A percentile compares a stretch with the other conserved stretches of the same genome.
phyloP scores from a whole-genome alignment of 1,139 yeast species.

The Geotrichum klebahnii region DNA sequence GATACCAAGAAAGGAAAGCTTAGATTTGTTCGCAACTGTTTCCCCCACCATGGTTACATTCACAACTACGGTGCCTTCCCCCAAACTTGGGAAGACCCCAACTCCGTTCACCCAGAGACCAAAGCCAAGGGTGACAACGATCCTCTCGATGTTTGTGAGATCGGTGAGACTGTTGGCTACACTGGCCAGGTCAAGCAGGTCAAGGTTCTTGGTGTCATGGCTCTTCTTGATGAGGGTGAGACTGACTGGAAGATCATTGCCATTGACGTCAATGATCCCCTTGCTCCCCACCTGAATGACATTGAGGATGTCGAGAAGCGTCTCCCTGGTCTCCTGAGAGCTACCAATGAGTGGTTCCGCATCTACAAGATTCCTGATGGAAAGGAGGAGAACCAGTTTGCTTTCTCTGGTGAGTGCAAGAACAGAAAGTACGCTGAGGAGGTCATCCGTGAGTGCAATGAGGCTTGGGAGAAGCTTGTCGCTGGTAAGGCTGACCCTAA shows the following conservation, averaged over 20 bases:
- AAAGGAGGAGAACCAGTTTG: constrained; percentile 81
- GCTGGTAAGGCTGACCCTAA: constrained; percentile 48
- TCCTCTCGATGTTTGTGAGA: constrained; percentile 87
- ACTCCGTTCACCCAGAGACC: constrained; percentile 61
- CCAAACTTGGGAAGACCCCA: constrained; percentile 93
- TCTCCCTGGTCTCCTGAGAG: constrained; percentile 76
- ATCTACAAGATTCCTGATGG: constrained; percentile 90
- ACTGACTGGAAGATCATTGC: constrained; percentile 91
- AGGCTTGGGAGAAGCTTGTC: constrained; percentile 68
- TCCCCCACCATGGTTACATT: constrained; percentile 87
- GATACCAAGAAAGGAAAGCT: constrained; percentile 81
- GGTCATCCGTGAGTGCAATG: constrained; percentile 63
- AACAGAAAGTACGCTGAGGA: constrained; percentile 69
- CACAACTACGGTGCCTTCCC: constrained; percentile 94
- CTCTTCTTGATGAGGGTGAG: constrained; percentile 87
- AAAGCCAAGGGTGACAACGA: constrained; percentile 70
- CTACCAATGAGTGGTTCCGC: constrained; percentile 87
- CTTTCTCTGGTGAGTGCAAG: constrained; percentile 77
- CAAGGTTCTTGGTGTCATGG: constrained; percentile 80
- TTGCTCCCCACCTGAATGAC: constrained; percentile 67
- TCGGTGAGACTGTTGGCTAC: constrained; percentile 65
- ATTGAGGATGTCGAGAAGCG: constrained; percentile 70
- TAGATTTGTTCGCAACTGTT: constrained; percentile 79
- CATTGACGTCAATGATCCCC: constrained; percentile 68
- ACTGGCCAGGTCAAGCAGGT: constrained; percentile 79